Conservation (phyloP, 306 rosid genomes). For the Rosa lucieae region DNA sequence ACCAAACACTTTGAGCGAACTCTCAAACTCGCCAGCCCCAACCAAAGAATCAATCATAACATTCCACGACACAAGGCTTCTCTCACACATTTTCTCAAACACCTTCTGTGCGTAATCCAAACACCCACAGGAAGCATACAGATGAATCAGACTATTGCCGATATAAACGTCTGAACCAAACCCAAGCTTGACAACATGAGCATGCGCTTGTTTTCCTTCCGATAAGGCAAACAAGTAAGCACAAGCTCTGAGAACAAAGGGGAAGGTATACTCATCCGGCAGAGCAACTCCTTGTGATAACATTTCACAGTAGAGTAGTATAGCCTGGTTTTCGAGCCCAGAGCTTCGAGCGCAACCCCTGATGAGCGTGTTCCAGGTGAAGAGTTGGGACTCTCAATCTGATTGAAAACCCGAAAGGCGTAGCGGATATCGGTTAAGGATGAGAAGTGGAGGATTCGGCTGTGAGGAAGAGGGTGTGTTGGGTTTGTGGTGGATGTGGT, state of each 20-base stretch:
- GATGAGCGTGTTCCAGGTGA: conserved; percentile 41
- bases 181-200: conserved; percentile 61
- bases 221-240: conserved; percentile 56
- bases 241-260: conserved; percentile 72
- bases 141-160: conserved; percentile 75
- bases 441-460: conserved; percentile 51
- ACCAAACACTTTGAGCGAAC: conserved; percentile 49
- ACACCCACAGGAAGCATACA: conserved; percentile 64
- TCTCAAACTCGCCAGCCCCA: conserved; percentile 47
- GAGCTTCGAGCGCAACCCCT: conserved; percentile 59
- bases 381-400: conserved; percentile 52
- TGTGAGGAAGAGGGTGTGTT: conserved; percentile 42
- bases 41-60: conserved; percentile 63
- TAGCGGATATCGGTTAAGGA: conserved; percentile 47
- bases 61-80: conserved; percentile 77
- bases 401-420: conserved; percentile 55
- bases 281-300: conserved; percentile 37
- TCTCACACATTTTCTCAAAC: conserved; percentile 51
- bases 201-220: conserved; percentile 76
- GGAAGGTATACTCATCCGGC: conserved; percentile 68
- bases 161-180: conserved; percentile 52
- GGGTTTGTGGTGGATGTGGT: conserved; percentile 40
- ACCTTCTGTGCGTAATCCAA: conserved; percentile 54
- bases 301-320: conserved; percentile 47
- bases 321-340: conserved; percentile 38